A percentile compares a stretch with the other conserved stretches of the same genome.
phyloP scores from a whole-genome alignment of 768 basidiomycete genomes.

The Trametes villosa region DNA sequence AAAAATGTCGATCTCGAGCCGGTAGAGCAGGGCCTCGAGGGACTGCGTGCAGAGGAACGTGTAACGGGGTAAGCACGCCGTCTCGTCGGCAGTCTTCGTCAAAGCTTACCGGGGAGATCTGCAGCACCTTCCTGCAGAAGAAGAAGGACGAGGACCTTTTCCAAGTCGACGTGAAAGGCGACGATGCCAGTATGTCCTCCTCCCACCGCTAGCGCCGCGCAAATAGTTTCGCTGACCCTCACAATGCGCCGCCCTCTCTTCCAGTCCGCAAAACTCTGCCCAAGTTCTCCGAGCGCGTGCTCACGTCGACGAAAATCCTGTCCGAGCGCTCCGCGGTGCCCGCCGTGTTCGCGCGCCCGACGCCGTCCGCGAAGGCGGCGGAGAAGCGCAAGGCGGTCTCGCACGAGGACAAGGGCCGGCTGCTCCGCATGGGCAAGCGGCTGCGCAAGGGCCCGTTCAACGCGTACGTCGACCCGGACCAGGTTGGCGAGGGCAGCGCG shows the following conservation, averaged over 20 bases:
- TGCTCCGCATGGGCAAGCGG: conserved; percentile 78
- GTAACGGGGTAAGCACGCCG: conserved; percentile 66
- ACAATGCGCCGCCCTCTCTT: background rate
- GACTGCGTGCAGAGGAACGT: conserved; percentile 78
- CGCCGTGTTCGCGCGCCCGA: conserved; percentile 69
- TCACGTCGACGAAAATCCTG: conserved; percentile 80
- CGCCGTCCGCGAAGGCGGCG: conserved; percentile 28
- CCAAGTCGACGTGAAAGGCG: conserved; percentile 78
- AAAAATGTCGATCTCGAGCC: conserved; percentile 89
- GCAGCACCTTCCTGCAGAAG: conserved; percentile 66
- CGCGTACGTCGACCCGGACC: conserved; percentile 66
- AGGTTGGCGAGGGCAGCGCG: conserved; percentile 68
- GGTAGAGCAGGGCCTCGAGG: conserved; percentile 78
- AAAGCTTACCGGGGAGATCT: background rate
- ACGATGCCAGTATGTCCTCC: conserved; percentile 60
- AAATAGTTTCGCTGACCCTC: background rate
- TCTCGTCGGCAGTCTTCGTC: no score
- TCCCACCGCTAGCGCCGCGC: background rate
- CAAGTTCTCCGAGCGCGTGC: conserved; percentile 53
- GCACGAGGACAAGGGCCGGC: conserved; percentile 71
- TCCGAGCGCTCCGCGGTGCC: conserved; percentile 87
- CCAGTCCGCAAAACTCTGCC: conserved; percentile 65
- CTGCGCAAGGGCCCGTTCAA: conserved; percentile 76
- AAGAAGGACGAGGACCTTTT: conserved; percentile 78
- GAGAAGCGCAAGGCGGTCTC: conserved; percentile 55